Conservation (phyloP, 805 yeast genomes). For the Lachancea quebecensis region DNA sequence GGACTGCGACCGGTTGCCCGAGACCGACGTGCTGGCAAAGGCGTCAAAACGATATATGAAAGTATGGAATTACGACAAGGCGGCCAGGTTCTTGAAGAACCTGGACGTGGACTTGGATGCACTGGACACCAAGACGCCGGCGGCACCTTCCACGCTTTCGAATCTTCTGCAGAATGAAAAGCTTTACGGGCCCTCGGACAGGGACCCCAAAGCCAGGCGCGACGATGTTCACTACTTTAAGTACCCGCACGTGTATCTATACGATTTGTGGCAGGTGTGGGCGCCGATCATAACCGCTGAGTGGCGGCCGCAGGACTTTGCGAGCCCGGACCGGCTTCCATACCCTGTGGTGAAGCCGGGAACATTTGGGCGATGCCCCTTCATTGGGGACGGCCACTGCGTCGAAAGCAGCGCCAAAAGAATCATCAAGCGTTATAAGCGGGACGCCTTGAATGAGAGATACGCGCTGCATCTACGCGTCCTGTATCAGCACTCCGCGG, state of each 20-base stretch:
- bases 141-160: slow-evolving; percentile 38
- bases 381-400: slow-evolving; percentile 48
- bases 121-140: slow-evolving; percentile 18
- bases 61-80: slow-evolving; percentile 85
- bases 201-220: slow-evolving; percentile 78
- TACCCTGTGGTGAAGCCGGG: slow-evolving; percentile 30
- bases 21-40: slow-evolving; percentile 57
- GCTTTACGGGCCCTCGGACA: slow-evolving; percentile 76
- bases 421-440: slow-evolving; percentile 26
- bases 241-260: slow-evolving; percentile 66
- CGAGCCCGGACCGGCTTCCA: slow-evolving; percentile 32
- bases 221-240: slow-evolving; percentile 81
- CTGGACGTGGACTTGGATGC: slow-evolving; percentile 41
- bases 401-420: slow-evolving; percentile 26
- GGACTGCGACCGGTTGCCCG: slow-evolving; percentile 35
- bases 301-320: slow-evolving; percentile 46
- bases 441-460: slow-evolving; percentile 27
- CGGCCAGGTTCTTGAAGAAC: slow-evolving; percentile 67
- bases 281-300: slow-evolving; percentile 80
- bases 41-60: slow-evolving; percentile 57
- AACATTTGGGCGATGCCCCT: slow-evolving; percentile 68
- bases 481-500: slow-evolving; percentile 26
- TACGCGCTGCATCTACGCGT: slow-evolving; percentile 28
- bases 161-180: slow-evolving; percentile 78
- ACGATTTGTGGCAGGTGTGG: slow-evolving; percentile 68